Evolutionary conservation across 2,329 filamentous ascomycete genomes (phyloP), one percentile per base, ranked within the genome.

Genomic region (Monosporascus sp.): DNA sequence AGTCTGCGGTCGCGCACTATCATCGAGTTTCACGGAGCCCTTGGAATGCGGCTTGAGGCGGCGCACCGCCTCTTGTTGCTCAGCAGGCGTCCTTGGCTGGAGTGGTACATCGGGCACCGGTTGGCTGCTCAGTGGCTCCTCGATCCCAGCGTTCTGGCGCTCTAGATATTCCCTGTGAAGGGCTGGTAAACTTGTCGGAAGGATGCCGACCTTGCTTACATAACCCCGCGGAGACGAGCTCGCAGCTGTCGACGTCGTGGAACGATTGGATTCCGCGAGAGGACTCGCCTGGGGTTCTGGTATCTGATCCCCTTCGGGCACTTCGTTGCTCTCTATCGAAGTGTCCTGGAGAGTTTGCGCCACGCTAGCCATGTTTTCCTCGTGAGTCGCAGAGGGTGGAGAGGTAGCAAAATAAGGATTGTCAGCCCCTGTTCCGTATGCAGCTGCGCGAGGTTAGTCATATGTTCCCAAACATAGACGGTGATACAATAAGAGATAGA

Each of bases 111-210:
- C 80, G 45, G 70, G 78, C 57, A 68, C 72, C 57, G 71, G 72
- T 4, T 77, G 68, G 53, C 74, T 68, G 11, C 73, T 68, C 14
- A 75, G 66, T 2, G 74, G 67, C 53, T 75, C 71, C 46, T 77
- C 74, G 55, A 72, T 70, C 48, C 78, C 81, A 9, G 80, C 75
- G 67, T 81, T 79, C 64, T 78, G 76, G 52, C 87, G 84, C 66
- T 91, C 87, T 81, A 97, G 93, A 60, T 88, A 94, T 50, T 94
- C 92, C 57, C 87, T 87, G 70, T 99, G 94, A 55, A 96, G 95
- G 35, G 89, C 85, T 6, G 94, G 90, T 44, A 99, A 74, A 70
- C 91, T 97, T 59, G 89, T 96, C 3, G 94, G 92, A 11, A 99
- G 75, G 48, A 99, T 90, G 56, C 90, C 90, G 50, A 99, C 89